Percentiles rank a stretch among this genome's conserved stretches.
Evolutionary conservation across 805 yeast species (phyloP).

Genomic region (Saturnispora halmiae): DNA sequence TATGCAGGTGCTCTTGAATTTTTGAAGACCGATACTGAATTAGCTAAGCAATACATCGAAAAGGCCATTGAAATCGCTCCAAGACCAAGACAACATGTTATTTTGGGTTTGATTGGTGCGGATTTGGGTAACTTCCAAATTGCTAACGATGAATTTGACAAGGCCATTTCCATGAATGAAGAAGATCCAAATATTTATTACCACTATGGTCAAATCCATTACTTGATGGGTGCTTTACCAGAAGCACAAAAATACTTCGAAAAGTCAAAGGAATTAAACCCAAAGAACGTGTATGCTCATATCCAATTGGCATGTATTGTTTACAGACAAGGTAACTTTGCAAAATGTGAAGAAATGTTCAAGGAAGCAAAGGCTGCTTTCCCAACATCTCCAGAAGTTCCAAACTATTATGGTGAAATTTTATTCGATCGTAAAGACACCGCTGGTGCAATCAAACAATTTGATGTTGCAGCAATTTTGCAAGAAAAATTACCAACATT

Average conservation of each 20-base stretch:
- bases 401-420: constrained; percentile 93
- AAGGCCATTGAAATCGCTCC: constrained; percentile 60
- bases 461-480: constrained; percentile 75
- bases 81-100: constrained; percentile 72
- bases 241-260: constrained; percentile 68
- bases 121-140: constrained; percentile 60
- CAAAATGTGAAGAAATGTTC: constrained; percentile 54
- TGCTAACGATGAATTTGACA: constrained; percentile 57
- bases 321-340: constrained; percentile 62
- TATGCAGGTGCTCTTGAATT: constrained; percentile 76
- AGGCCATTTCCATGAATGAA: constrained; percentile 62
- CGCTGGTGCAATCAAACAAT: constrained; percentile 67
- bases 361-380: constrained; percentile 61
- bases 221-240: constrained; percentile 64
- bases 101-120: constrained; percentile 73
- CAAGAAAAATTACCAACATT: constrained; percentile 61
- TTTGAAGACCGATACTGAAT: constrained; percentile 61
- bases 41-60: constrained; percentile 56
- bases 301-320: constrained; percentile 90
- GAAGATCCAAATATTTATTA: constrained; percentile 76
- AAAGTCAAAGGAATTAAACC: constrained; percentile 66
- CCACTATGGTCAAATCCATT: constrained; percentile 89
- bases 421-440: constrained; percentile 72
- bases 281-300: constrained; percentile 70
- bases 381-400: constrained; percentile 85